Conservation (phyloP, 2,329 filamentous ascomycete genomes). For the Colletotrichum trifolii region DNA sequence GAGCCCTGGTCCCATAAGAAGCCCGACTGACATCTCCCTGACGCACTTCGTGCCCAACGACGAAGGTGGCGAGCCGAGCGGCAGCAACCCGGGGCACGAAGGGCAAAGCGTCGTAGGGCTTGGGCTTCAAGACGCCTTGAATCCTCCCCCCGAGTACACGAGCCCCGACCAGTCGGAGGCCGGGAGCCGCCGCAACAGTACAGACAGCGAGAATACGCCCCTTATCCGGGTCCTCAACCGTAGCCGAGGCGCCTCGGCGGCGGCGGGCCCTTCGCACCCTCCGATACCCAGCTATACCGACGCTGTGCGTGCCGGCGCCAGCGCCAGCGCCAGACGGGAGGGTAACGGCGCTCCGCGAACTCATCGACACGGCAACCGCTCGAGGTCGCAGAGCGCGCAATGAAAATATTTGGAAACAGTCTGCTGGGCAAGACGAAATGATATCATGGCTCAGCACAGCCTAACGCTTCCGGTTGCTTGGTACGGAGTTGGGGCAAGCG, state of each 20-base stretch:
- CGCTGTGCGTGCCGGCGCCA: slow-evolving; percentile 69
- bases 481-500: slow-evolving; percentile 22
- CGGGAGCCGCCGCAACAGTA: slow-evolving; percentile 66
- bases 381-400: slow-evolving; percentile 38
- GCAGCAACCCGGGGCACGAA: slow-evolving; percentile 42
- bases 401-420: slow-evolving; percentile 22
- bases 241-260: slow-evolving; percentile 61
- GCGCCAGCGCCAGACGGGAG: slow-evolving; percentile 61
- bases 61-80: slow-evolving; percentile 77
- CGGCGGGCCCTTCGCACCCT: slow-evolving; percentile 54
- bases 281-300: slow-evolving; percentile 88
- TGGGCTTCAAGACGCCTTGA: slow-evolving; percentile 65
- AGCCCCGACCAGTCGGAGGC: slow-evolving; percentile 72
- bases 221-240: slow-evolving; percentile 63
- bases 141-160: slow-evolving; percentile 78
- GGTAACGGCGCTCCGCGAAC: slow-evolving; percentile 51
- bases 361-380: slow-evolving; percentile 32
- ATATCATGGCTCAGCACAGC: slow-evolving; percentile 21
- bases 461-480: slow-evolving; percentile 1
- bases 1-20: slow-evolving; percentile 88
- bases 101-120: slow-evolving; percentile 51
- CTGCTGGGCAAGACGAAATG: slow-evolving; percentile 36
- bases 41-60: slow-evolving; percentile 82
- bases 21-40: slow-evolving; percentile 95
- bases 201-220: slow-evolving; percentile 66